Conservation (phyloP, 73 alveolate species). For the Paramecium primaurelia region DNA sequence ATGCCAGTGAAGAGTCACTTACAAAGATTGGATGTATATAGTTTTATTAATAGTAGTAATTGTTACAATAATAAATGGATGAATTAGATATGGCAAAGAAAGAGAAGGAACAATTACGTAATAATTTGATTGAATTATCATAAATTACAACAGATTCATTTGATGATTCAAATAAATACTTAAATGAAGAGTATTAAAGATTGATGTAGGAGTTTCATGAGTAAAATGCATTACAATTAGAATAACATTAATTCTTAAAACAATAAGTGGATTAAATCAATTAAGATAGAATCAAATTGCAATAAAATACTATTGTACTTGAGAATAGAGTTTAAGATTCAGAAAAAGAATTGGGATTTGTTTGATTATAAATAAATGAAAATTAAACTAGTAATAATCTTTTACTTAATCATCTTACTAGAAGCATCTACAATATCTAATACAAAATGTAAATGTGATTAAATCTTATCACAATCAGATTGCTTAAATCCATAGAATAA, state of each 20-base stretch:
- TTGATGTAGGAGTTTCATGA: conserved; percentile 52
- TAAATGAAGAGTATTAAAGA: not conserved
- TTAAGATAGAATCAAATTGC: conserved; percentile 35
- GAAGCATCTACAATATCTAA: not conserved
- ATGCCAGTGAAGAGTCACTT: conserved; percentile 45
- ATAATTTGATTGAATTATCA: not conserved
- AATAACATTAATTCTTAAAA: not conserved
- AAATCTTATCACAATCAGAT: not conserved
- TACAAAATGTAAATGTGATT: not conserved
- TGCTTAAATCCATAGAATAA: not conserved
- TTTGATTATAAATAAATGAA: conserved; percentile 8
- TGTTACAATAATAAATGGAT: not conserved
- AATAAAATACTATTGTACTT: conserved; percentile 28
- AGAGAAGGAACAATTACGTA: conserved; percentile 23
- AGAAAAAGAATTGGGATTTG: conserved; percentile 52
- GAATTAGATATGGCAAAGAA: conserved; percentile 25
- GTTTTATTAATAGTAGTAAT: not conserved
- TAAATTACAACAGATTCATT: conserved; percentile 6
- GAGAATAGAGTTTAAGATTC: conserved; percentile 40
- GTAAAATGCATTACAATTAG: conserved; percentile 13
- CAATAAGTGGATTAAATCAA: conserved; percentile 30
- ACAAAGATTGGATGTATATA: conserved; percentile 26
- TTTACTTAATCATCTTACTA: not conserved
- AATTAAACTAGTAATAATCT: not conserved
- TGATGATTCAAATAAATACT: conserved; percentile 35